These are phyloP conservation scores for Cladosporium sp. DNA, from an alignment of 2,329 filamentous ascomycete genomes.

Conservation along the genomic window DNA sequence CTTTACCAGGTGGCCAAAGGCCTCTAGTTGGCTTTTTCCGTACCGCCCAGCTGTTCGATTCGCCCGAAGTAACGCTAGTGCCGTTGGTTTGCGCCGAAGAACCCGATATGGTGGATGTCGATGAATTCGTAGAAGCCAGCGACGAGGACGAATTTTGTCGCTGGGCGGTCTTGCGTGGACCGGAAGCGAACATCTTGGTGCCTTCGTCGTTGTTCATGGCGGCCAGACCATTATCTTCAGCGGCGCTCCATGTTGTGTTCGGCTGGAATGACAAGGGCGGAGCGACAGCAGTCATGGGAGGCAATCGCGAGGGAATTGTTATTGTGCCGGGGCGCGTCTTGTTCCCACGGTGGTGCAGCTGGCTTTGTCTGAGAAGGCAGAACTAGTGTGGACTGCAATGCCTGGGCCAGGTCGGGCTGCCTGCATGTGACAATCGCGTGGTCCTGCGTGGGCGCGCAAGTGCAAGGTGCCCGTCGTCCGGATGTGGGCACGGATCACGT, in stretches of 20 bases:
- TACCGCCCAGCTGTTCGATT: conserved; percentile 38
- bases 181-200: conserved; percentile 66
- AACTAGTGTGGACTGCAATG: background rate
- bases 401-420: background rate
- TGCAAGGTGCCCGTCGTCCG: conserved; percentile 2
- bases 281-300: conserved; percentile 61
- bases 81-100: conserved; percentile 59
- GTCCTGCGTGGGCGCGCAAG: conserved; percentile 1
- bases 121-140: conserved; percentile 60
- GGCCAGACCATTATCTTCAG: conserved; percentile 39
- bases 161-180: conserved; percentile 78
- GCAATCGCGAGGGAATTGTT: background rate
- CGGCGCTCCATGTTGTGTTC: conserved; percentile 51
- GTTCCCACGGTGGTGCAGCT: background rate
- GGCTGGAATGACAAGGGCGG: conserved; percentile 61
- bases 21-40: conserved; percentile 51
- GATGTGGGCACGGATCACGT: conserved; percentile 4
- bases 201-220: conserved; percentile 80
- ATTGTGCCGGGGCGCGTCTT: conserved; percentile 5
- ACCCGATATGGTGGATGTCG: conserved; percentile 61
- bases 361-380: conserved; percentile 1
- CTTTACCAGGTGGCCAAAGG: conserved; percentile 62
- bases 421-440: conserved; percentile 11
- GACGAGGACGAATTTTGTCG: conserved; percentile 90
- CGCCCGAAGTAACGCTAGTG: conserved; percentile 33